These are phyloP conservation scores for Picocystis sp. DNA, from an alignment of 163 green algal genomes.

Conservation along the genomic window DNA sequence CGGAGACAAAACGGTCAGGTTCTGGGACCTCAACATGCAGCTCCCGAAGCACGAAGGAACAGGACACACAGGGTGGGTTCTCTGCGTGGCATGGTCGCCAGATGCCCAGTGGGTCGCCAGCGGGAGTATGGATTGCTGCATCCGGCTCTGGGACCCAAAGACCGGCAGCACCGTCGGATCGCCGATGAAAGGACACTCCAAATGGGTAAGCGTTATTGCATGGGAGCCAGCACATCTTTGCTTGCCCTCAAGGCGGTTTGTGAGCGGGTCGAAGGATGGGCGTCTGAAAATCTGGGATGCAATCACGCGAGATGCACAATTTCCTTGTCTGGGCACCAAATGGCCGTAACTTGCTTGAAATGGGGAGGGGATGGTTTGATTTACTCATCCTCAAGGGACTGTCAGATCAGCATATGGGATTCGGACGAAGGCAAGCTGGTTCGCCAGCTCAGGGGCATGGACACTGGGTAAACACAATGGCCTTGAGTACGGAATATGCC, in stretches of 20 bases:
- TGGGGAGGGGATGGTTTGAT: conserved; percentile 89
- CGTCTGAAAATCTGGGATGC: conserved; percentile 67
- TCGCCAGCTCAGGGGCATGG: conserved; percentile 59
- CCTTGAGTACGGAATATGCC: conserved; percentile 65
- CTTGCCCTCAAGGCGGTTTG: conserved; percentile 56
- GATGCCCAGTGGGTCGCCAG: conserved; percentile 45
- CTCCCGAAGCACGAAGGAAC: conserved; percentile 34
- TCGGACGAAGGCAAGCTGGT: conserved; percentile 52
- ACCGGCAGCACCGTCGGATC: conserved; percentile 32
- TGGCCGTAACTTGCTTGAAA: conserved; percentile 56
- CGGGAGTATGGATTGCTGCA: conserved; percentile 60
- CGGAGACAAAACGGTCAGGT: conserved; percentile 72
- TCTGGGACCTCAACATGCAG: conserved; percentile 87
- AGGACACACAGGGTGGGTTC: conserved; percentile 76
- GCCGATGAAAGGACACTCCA: conserved; percentile 21
- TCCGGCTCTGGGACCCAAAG: conserved; percentile 74
- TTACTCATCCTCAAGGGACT: conserved; percentile 66
- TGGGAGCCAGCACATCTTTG: conserved; percentile 85
- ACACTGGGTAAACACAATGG: conserved; percentile 95
- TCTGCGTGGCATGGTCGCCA: conserved; percentile 60
- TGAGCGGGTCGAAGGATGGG: conserved; percentile 59
- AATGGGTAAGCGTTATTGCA: conserved; percentile 71
- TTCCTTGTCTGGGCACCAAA: conserved; percentile 57
- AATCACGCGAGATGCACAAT: conserved; percentile 42
- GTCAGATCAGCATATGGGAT: conserved; percentile 76